Evolutionary conservation across 805 yeast genomes (phyloP).

Genomic region (Cyberlindnera petersonii): DNA sequence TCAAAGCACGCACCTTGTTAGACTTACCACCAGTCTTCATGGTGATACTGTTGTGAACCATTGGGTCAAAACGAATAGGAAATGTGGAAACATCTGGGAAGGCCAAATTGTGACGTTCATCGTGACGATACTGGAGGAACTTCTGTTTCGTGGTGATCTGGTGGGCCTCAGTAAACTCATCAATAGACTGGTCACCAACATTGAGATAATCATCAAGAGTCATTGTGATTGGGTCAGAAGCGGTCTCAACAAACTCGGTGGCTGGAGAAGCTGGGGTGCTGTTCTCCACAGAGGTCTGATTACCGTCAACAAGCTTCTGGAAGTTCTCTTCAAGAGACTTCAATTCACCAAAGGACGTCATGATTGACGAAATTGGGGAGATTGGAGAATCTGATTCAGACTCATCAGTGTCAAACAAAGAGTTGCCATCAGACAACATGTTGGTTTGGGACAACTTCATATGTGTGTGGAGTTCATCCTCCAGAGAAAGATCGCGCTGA

Average conservation of each 20-base stretch:
- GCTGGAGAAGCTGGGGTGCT: not conserved
- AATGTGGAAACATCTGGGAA: constrained; percentile 29
- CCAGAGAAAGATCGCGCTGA: constrained; percentile 19
- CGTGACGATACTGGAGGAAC: constrained; percentile 27
- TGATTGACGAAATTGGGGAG: constrained; percentile 15
- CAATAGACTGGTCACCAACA: constrained; percentile 9
- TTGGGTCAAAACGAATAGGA: constrained; percentile 28
- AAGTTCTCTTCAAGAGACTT: constrained; percentile 28
- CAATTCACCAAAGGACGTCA: constrained; percentile 20
- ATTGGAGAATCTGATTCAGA: constrained; percentile 18
- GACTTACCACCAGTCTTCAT: constrained; percentile 4
- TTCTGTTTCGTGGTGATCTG: constrained; percentile 15
- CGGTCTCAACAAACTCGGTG: constrained; percentile 4
- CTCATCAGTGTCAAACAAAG: constrained; percentile 18
- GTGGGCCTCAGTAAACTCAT: constrained; percentile 1
- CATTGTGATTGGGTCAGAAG: not conserved
- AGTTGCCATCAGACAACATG: constrained; percentile 11
- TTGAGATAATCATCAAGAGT: constrained; percentile 21
- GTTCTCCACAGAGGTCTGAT: constrained; percentile 12
- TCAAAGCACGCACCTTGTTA: constrained; percentile 23
- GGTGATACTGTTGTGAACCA: constrained; percentile 5
- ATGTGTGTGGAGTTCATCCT: constrained; percentile 14
- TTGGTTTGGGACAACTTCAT: constrained; percentile 11
- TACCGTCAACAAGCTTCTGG: constrained; percentile 26
- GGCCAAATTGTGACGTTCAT: constrained; percentile 29